Evolutionary conservation across 257 asterid species (phyloP).

Genomic region (Nicotiana obtusifolia): DNA sequence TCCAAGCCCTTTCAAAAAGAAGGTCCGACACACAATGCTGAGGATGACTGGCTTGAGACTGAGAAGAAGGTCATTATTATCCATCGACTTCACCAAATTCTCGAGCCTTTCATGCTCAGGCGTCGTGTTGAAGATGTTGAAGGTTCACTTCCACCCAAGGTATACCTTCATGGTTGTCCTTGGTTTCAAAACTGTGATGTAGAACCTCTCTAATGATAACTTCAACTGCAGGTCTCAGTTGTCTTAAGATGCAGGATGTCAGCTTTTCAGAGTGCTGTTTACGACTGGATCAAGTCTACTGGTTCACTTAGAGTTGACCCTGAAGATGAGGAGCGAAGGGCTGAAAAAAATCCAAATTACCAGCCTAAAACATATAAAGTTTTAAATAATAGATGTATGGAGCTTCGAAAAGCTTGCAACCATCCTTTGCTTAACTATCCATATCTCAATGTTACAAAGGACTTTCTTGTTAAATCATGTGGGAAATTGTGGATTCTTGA

Average conservation of each 20-base stretch:
- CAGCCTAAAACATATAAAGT: slow-evolving; percentile 75
- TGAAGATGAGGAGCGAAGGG: slow-evolving; percentile 82
- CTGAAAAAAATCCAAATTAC: slow-evolving; percentile 66
- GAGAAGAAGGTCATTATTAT: slow-evolving; percentile 97
- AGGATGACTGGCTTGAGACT: slow-evolving; percentile 99
- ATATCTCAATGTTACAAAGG: slow-evolving; percentile 85
- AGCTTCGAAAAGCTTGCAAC: slow-evolving; percentile 92
- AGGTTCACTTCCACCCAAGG: slow-evolving; percentile 99
- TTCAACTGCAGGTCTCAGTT: slow-evolving; percentile 77
- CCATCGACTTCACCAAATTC: slow-evolving; percentile 96
- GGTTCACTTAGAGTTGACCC: slow-evolving; percentile 96
- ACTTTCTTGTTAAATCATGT: slow-evolving; percentile 91
- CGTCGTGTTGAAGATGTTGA: slow-evolving; percentile 99
- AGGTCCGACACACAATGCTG: slow-evolving; percentile 69
- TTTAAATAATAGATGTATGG: slow-evolving; percentile 93
- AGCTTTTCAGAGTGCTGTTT: slow-evolving; percentile 85
- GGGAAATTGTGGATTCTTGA: slow-evolving; percentile 96
- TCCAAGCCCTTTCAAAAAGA: slow-evolving; percentile 97
- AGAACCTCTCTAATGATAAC: slow-evolving; percentile 24
- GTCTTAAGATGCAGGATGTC: slow-evolving; percentile 96
- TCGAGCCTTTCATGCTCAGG: slow-evolving; percentile 99
- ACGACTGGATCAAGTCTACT: slow-evolving; percentile 97
- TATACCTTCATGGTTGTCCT: slow-evolving; percentile 24
- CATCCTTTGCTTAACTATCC: slow-evolving; percentile 97
- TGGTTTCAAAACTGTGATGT: slow-evolving; percentile 3